phyloP scores from a whole-genome alignment of 1,139 yeast genomes.

The Pichia sp. region DNA sequence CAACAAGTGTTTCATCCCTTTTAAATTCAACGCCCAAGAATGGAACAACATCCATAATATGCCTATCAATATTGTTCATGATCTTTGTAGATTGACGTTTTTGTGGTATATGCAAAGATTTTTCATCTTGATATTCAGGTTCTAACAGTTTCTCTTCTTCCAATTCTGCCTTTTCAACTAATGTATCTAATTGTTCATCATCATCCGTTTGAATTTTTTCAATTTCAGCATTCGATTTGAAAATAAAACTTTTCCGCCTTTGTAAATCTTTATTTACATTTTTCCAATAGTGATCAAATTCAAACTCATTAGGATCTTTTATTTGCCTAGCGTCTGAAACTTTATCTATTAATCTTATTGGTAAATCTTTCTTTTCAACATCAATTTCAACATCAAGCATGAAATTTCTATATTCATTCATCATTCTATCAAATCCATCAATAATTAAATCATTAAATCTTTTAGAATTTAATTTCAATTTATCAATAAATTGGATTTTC shows the following conservation, averaged over 20 bases:
- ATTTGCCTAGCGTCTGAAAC: not conserved
- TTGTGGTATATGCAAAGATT: slow-evolving; percentile 10
- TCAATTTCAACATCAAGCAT: slow-evolving; percentile 12
- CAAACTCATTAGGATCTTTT: not conserved
- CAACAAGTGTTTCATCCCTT: not conserved
- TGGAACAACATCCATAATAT: slow-evolving; percentile 5
- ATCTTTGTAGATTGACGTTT: slow-evolving; percentile 4
- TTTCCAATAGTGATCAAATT: slow-evolving; percentile 14
- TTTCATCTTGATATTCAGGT: slow-evolving; percentile 14
- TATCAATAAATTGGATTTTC: slow-evolving; percentile 27
- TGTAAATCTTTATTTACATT: slow-evolving; percentile 11
- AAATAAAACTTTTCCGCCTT: slow-evolving; percentile 13
- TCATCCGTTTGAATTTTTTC: not conserved
- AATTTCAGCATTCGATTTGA: not conserved
- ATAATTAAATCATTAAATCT: slow-evolving; percentile 38
- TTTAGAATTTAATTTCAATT: slow-evolving; percentile 32
- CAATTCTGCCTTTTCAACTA: slow-evolving; percentile 8
- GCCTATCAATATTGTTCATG: slow-evolving; percentile 5
- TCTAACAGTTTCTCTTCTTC: slow-evolving; percentile 4
- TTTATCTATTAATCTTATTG: not conserved
- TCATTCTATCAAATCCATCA: slow-evolving; percentile 40
- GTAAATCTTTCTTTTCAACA: slow-evolving; percentile 3
- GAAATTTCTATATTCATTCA: slow-evolving; percentile 32
- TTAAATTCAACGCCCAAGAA: slow-evolving; percentile 2
- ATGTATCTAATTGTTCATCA: slow-evolving; percentile 10